Evolutionary conservation across 1,284 basidiomycete species (phyloP).

Genomic region (Cryptococcus wingfieldii): DNA sequence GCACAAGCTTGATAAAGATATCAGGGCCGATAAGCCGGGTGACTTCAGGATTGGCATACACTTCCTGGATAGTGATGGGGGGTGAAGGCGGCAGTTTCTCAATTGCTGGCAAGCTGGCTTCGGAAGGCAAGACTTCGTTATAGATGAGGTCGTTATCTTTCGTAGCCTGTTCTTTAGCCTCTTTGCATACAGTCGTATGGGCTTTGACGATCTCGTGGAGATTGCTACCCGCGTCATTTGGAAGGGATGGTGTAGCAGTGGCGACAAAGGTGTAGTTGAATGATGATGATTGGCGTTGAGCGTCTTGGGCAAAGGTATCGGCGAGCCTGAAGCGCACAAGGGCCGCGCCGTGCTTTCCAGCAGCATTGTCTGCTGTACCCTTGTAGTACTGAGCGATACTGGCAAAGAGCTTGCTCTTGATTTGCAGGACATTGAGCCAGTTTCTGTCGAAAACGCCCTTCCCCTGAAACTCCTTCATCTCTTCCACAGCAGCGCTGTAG

Average conservation of each 20-base stretch:
- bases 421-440: constrained; percentile 67
- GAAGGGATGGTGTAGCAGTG: constrained; percentile 73
- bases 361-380: constrained; percentile 68
- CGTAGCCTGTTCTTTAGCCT: constrained; percentile 69
- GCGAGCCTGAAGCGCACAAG: constrained; percentile 77
- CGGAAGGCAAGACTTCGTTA: constrained; percentile 82
- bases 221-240: constrained; percentile 74
- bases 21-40: constrained; percentile 93
- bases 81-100: constrained; percentile 75
- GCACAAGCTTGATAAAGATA: constrained; percentile 82
- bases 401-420: constrained; percentile 84
- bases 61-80: constrained; percentile 86
- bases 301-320: constrained; percentile 79
- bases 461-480: constrained; percentile 91
- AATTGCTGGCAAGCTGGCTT: constrained; percentile 71
- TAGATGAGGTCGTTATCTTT: constrained; percentile 98
- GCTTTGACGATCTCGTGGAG: constrained; percentile 78
- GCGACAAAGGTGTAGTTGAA: constrained; percentile 72
- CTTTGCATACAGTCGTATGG: constrained; percentile 70
- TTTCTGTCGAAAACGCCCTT: constrained; percentile 94
- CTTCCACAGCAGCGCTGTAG: constrained; percentile 75
- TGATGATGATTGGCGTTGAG: constrained; percentile 62
- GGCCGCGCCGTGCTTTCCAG: constrained; percentile 78
- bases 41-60: constrained; percentile 85
- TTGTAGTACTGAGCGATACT: constrained; percentile 87